Conservation (phyloP, 2,329 filamentous ascomycete genomes). For the Grosmannia clavigera region DNA sequence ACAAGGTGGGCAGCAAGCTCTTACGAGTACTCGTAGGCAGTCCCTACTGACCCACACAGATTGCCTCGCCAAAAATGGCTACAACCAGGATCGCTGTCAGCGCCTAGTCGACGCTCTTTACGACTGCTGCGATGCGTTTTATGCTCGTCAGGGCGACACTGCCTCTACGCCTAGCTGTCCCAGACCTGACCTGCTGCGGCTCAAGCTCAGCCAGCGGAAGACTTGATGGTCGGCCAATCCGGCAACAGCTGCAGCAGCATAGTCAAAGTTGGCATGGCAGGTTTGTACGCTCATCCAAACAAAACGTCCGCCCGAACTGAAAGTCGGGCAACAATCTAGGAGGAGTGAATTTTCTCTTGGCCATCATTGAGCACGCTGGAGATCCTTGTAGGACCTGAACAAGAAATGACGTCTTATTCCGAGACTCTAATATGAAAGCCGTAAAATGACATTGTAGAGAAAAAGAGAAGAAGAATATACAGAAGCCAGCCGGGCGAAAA, state of each 20-base stretch:
- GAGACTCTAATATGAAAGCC: slow-evolving; percentile 99
- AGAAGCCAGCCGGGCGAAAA: slow-evolving; percentile 15
- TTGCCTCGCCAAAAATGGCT: slow-evolving; percentile 74
- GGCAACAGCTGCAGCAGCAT: background rate
- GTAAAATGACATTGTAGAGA: slow-evolving; percentile 54
- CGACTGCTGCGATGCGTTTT: slow-evolving; percentile 86
- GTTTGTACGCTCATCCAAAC: slow-evolving; percentile 26
- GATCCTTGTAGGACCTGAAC: slow-evolving; percentile 74
- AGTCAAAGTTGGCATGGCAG: background rate
- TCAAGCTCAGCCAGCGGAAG: slow-evolving; percentile 71
- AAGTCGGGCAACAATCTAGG: slow-evolving; percentile 56
- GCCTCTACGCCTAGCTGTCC: slow-evolving; percentile 76
- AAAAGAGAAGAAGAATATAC: slow-evolving; percentile 28
- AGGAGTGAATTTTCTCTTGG: slow-evolving; percentile 71
- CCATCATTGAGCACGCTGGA: slow-evolving; percentile 93
- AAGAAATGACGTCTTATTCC: slow-evolving; percentile 87
- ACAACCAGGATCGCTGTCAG: slow-evolving; percentile 75
- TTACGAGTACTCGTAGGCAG: background rate
- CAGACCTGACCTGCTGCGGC: slow-evolving; percentile 60
- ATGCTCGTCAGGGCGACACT: slow-evolving; percentile 62
- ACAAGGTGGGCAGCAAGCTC: slow-evolving; percentile 47
- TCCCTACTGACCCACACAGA: slow-evolving; percentile 34
- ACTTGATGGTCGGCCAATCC: slow-evolving; percentile 7
- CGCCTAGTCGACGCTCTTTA: slow-evolving; percentile 73
- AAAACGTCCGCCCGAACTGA: slow-evolving; percentile 25